Conservation (phyloP, 2,329 filamentous ascomycete genomes). For the Verticillium nubilum region DNA sequence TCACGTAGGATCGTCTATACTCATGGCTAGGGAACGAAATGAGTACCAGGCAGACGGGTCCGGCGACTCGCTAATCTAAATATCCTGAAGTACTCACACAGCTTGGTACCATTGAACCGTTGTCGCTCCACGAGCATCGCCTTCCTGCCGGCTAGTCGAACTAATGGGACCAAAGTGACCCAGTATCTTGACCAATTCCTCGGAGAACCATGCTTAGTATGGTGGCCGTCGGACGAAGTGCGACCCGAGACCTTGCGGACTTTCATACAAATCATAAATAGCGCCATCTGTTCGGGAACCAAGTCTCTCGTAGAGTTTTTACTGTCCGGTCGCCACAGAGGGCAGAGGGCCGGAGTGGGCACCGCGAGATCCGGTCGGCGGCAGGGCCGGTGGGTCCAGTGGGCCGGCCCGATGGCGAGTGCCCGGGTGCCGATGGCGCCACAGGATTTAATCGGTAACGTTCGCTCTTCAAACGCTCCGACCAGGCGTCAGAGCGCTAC, state of each 20-base stretch:
- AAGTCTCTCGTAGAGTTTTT: not conserved
- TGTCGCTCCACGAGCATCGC: not conserved
- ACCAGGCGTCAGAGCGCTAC: no score
- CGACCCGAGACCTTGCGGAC: not conserved
- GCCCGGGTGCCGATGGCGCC: not conserved
- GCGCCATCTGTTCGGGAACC: not conserved
- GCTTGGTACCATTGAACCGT: not conserved
- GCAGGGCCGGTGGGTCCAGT: not conserved
- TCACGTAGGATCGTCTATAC: not conserved
- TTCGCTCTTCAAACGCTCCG: no score
- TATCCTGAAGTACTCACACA: not conserved
- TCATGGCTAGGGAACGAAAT: not conserved
- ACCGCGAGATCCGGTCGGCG: not conserved
- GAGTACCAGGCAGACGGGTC: not conserved
- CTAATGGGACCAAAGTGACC: not conserved
- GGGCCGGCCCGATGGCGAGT: not conserved
- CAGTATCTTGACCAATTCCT: not conserved
- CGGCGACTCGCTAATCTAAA: not conserved
- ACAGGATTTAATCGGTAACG: not conserved
- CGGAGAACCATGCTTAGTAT: not conserved
- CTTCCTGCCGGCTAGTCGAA: not conserved
- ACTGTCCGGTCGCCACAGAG: not conserved
- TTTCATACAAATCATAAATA: not conserved
- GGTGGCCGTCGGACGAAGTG: not conserved
- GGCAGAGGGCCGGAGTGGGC: not conserved